Base-by-base conservation (phyloP, 306 rosid genomes). In the Rubus idaeus region DNA sequence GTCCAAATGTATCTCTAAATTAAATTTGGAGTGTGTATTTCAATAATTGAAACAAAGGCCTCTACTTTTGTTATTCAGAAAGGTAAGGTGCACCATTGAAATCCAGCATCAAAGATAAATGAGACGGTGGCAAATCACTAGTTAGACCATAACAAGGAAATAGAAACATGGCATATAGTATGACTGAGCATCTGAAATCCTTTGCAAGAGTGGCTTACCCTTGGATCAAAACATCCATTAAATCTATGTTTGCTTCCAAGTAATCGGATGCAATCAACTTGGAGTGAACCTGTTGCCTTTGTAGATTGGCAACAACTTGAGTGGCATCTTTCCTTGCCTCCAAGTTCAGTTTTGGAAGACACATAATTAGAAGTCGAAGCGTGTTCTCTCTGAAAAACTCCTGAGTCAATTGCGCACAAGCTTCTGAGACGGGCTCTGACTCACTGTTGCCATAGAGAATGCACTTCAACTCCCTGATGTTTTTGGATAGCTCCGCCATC, bases 311-410 rank as follows among this genome's bases (percentile, higher is more conserved):
- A 84, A 95, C 97, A 76, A 95, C 90, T 87, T 95, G 99, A 61
- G 97, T 95, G 66, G 97, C 99, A 80, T 95, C 99, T 78, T 95
- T 95, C 62, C 99, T 88, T 68, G 96, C 89, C 99, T 95, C 99
- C 88, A 95, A 88, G 82, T 92, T 95, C 92, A 95, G 81, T 83
- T 88, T 90, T 4, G 99, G 97, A 81, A 92, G 86, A 83, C 89
- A 89, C 61, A 79, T 81, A 62, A 95, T 92, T 35, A 95, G 78
- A 71, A 92, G 93, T 26, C 92, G 90, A 63, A 95, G 79, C 0
- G 97, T 88, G 75, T 92, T 71, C 89, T 90, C 97, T 76, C 81
- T 88, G 75, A 95, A 95, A 76, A 95, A 90, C 84, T 95, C 99
- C 78, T 90, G 97, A 9, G 99, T 95, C 82, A 95, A 73, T 60